These are phyloP conservation scores for Vachellia pachyceras DNA, from an alignment of 306 rosid species.

Conservation along the genomic window DNA sequence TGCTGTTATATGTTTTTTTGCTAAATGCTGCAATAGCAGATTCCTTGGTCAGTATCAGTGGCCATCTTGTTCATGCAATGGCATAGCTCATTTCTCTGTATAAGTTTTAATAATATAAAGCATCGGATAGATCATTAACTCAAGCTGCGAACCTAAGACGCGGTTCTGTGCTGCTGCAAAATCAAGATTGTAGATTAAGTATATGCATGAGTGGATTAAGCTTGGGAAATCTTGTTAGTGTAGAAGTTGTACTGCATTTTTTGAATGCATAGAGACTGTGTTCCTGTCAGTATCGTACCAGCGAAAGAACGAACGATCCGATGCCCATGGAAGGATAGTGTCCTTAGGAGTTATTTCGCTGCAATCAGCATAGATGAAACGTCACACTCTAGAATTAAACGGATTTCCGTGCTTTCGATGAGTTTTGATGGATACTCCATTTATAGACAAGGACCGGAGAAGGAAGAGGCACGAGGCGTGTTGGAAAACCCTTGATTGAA, in stretches of 20 bases:
- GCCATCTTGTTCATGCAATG: neutral
- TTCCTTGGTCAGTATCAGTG: neutral
- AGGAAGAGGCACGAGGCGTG: too few relatives aligned
- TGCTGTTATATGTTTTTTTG: neutral
- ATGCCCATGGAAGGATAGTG: too few relatives aligned
- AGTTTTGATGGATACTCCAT: too few relatives aligned
- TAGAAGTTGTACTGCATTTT: neutral
- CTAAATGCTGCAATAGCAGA: neutral
- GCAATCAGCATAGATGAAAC: too few relatives aligned
- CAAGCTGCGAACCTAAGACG: neutral
- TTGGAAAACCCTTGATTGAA: too few relatives aligned
- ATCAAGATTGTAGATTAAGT: neutral
- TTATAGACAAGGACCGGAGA: too few relatives aligned
- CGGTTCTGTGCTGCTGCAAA: neutral
- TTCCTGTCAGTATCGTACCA: too few relatives aligned
- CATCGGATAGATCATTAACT: neutral
- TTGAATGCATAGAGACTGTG: too few relatives aligned
- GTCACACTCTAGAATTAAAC: too few relatives aligned
- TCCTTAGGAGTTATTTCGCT: too few relatives aligned
- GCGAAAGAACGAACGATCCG: too few relatives aligned
- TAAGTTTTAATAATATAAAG: neutral
- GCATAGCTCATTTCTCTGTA: neutral
- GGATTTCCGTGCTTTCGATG: too few relatives aligned
- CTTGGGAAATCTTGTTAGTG: neutral
- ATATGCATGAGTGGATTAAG: neutral